Evolutionary conservation across 2,329 filamentous ascomycete species (phyloP).

Genomic region (Fusarium albidum): DNA sequence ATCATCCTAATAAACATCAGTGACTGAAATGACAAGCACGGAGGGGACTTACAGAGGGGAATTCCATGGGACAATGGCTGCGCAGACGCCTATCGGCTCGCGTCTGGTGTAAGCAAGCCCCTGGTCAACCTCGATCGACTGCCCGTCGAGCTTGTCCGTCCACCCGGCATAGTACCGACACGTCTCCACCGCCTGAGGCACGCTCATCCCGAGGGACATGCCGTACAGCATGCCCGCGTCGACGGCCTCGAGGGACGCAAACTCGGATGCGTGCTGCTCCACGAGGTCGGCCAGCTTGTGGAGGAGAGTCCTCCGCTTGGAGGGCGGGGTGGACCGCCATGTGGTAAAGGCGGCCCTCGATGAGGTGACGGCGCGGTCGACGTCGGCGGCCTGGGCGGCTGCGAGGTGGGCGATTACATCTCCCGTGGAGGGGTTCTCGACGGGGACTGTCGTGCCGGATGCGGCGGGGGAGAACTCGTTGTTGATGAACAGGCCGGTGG

Average conservation of each 20-base stretch:
- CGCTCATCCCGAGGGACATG: conserved; percentile 21
- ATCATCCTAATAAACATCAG: no score
- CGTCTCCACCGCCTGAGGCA: conserved; percentile 27
- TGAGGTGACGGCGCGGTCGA: conserved; percentile 3
- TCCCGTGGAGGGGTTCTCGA: conserved; percentile 8
- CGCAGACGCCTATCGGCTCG: conserved; percentile 77
- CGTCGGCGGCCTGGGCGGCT: conserved; percentile 1
- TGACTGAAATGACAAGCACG: no score
- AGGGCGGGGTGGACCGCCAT: neutral
- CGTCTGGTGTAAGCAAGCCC: conserved; percentile 43
- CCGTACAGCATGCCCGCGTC: conserved; percentile 61
- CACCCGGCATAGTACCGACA: conserved; percentile 13
- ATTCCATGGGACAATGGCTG: conserved; percentile 77
- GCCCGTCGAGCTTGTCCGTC: conserved; percentile 17
- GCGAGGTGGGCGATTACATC: neutral
- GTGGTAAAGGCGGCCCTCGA: neutral
- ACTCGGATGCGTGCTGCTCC: conserved; percentile 59
- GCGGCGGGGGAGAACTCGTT: conserved; percentile 6
- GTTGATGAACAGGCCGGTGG: conserved; percentile 5
- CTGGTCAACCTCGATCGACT: conserved; percentile 3
- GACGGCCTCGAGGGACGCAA: conserved; percentile 64
- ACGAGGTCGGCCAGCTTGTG: conserved; percentile 70
- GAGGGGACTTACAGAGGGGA: conserved; percentile 58
- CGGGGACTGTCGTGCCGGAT: neutral
- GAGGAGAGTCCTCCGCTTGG: conserved; percentile 53